phyloP scores from a whole-genome alignment of 805 yeast species.

The Saccharomycopsis fermentans region DNA sequence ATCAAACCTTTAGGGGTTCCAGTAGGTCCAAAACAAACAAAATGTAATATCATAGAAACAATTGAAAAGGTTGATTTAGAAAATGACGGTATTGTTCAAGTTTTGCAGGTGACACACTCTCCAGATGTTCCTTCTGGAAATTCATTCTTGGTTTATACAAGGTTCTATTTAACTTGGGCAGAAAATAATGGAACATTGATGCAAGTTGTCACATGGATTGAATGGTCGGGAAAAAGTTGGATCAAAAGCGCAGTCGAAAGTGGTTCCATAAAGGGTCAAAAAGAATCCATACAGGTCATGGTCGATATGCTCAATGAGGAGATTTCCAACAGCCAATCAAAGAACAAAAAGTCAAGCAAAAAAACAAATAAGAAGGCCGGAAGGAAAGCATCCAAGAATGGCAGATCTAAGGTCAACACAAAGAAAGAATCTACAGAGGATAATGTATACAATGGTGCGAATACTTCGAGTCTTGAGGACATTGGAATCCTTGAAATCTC shows the following conservation, averaged over 20 bases:
- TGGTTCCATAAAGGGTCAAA: slow-evolving; percentile 65
- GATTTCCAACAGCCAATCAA: neutral
- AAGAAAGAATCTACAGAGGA: neutral
- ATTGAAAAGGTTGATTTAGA: slow-evolving; percentile 32
- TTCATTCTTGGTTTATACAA: slow-evolving; percentile 52
- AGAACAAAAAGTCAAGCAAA: neutral
- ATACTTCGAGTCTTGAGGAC: neutral
- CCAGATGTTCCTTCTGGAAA: slow-evolving; percentile 82
- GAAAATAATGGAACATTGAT: slow-evolving; percentile 42
- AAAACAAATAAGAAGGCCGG: neutral
- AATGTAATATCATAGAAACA: slow-evolving; percentile 52
- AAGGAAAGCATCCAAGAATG: neutral
- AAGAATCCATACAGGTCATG: slow-evolving; percentile 41
- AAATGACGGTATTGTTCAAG: slow-evolving; percentile 30
- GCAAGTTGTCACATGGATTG: slow-evolving; percentile 43
- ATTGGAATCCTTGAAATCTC: neutral
- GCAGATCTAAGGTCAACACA: neutral
- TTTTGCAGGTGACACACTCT: slow-evolving; percentile 50
- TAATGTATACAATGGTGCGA: neutral
- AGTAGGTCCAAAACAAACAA: slow-evolving; percentile 70
- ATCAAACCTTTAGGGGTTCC: slow-evolving; percentile 56
- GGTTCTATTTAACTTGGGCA: slow-evolving; percentile 53
- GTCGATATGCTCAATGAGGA: slow-evolving; percentile 34
- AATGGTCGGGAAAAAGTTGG: slow-evolving; percentile 75
- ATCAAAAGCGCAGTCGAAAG: slow-evolving; percentile 66